Base-by-base conservation (phyloP, 192 early-diverging fungal species). In the Entomortierella lignicola region DNA sequence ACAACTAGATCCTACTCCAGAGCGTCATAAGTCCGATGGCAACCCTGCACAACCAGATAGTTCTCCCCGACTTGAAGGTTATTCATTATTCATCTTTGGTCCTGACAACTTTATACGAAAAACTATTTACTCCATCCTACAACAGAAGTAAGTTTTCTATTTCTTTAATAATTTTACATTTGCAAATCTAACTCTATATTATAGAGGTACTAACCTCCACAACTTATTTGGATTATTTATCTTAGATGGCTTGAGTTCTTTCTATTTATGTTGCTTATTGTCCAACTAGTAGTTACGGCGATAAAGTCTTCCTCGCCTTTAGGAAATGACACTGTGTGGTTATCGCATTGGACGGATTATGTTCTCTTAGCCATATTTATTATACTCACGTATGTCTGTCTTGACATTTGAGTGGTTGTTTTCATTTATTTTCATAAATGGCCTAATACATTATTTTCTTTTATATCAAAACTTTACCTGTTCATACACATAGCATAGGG, bases 281-380 rank as follows among this genome's bases (percentile, higher is more conserved):
- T 82, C n/a, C 82, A 89, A 59, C 67, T 84, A n/a, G 43, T 61
- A 13, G 55, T 87, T 12, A 61, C 87, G 21, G 34, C 85, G n/a
- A 37, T 69, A n/a, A 77, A 72, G 18, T 77, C 81, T 18, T 87
- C 85, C 61, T 68, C 44, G 8, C 66, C 71, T 12, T 48, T 32
- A 18, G 58, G 68, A 17, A 59, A 31, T 12, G 60, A 68, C 20
- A 71, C 72, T 30, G 47, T 58, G 23, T 89, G 85, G 85, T 85
- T 83, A 11, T 41, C 53, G 27, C 82, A 71, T 27, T 86, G 85
- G 83, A 72, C 80, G 50, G 83, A 89, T 39, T 86, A 84, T 71
- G 79, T 63, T 20, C 60, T 89, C 12, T 56, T 89, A 2, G 72
- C 41, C 4, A 81, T 89, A n/a, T 89, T 87, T 68, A 63, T 63